These are phyloP conservation scores for Cryptococcus sp. DNA, from an alignment of 1,284 basidiomycete genomes.

Conservation along the genomic window DNA sequence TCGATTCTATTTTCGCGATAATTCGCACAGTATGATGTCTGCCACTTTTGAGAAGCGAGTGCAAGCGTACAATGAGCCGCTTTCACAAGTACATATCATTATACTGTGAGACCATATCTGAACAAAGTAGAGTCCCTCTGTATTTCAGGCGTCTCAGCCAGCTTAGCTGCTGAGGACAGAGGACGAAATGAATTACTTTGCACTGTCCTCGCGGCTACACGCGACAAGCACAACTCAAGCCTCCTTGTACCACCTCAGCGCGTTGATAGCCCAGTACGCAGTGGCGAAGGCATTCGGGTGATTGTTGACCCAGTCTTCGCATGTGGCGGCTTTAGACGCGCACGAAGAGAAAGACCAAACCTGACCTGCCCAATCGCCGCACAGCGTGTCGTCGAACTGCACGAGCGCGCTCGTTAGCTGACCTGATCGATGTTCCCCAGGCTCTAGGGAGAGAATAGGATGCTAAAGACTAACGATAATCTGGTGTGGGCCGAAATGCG, in stretches of 20 bases:
- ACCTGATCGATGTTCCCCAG: slow-evolving; percentile 19
- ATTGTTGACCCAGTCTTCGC: slow-evolving; percentile 55
- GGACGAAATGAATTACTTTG: too few species aligned
- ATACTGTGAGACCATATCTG: too few species aligned
- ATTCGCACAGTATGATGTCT: too few species aligned
- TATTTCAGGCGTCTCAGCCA: too few species aligned
- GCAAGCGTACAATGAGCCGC: too few species aligned
- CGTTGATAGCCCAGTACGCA: slow-evolving; percentile 43
- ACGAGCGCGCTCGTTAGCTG: neutral
- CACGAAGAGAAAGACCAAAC: slow-evolving; percentile 24
- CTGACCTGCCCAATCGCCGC: slow-evolving; percentile 57
- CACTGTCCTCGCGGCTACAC: too few species aligned
- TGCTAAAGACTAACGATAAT: slow-evolving; percentile 62
- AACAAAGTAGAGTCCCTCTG: too few species aligned
- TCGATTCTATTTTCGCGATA: too few species aligned
- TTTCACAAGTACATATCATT: too few species aligned
- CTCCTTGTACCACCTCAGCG: slow-evolving; percentile 6
- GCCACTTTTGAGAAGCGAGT: too few species aligned
- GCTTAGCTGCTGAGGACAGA: too few species aligned
- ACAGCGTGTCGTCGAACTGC: slow-evolving; percentile 68
- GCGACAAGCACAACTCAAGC: too few species aligned
- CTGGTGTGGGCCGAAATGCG: slow-evolving; percentile 57
- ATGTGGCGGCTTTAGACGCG: slow-evolving; percentile 8
- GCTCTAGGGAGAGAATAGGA: slow-evolving; percentile 29
- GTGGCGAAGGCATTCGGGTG: slow-evolving; percentile 38